Evolutionary conservation across 208 protist genomes (phyloP), one percentile per base, ranked within the genome.

Genomic region (Crithidia fasciculata): DNA sequence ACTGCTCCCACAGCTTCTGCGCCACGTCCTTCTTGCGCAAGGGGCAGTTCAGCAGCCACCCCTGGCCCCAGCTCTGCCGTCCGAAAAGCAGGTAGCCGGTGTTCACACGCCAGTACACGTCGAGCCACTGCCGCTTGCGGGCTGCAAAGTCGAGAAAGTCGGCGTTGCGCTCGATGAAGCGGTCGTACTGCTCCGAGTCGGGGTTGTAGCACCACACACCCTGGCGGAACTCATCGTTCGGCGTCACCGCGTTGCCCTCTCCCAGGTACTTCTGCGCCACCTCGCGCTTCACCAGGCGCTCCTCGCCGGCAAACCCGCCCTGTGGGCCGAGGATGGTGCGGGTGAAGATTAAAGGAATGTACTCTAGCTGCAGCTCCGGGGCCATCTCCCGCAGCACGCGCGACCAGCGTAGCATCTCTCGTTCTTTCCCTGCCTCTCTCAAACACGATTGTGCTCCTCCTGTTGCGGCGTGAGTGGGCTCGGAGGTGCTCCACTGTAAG

Each of bases 1-100:
- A 96, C 85, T 97, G 93, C 81, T 97, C 89, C 91, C 93, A 97
- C 76, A 97, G 83, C 73, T 97, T 97, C 83, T 97, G 93, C 18
- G 89, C 78, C 49, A 97, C 78, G 61, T 97, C 93, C 63, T 84
- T 84, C 75, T 95, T 95, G 54, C 93, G 86, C 54, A 97, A 75
- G 12, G 93, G 93, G 66, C 91, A 95, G 82, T 97, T 97, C 41
- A 97, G 73, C 53, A 95, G 72, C 84, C 86, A 97, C 3, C 93
- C 93, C 72, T 95, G 89, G 44, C 93, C 93, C 90, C 91, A 97
- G 47, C 91, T 95, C 69, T 95, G 89, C 4, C 93, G 87, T 0
- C 90, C 91, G 67, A 96, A 95, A 45, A 97, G 78, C 40, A 97
- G 81, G 75, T 97, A 97, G 45, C 93, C 93, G 2, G 93, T 97